phyloP scores from a whole-genome alignment of 371 early-diverging fungal genomes.

The Cokeromyces recurvatus region DNA sequence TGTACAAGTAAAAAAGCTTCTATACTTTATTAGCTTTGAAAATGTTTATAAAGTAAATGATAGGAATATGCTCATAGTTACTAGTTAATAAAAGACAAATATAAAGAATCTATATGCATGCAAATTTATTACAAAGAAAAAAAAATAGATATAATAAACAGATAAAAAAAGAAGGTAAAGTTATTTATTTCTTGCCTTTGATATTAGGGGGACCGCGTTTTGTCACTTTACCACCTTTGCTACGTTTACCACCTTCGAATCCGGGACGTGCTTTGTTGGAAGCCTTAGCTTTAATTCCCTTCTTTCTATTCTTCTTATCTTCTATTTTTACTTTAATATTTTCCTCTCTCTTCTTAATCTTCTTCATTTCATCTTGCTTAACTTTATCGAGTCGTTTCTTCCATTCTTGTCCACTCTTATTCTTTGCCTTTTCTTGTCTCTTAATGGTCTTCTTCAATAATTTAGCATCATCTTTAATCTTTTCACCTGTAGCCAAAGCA shows the following conservation, averaged over 20 bases:
- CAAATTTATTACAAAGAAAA: background rate
- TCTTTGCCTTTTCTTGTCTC: constrained; percentile 77
- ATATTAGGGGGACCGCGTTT: constrained; percentile 17
- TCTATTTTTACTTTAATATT: constrained; percentile 70
- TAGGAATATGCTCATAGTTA: no score
- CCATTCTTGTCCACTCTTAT: constrained; percentile 81
- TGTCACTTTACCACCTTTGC: constrained; percentile 33
- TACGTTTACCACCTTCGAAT: constrained; percentile 41
- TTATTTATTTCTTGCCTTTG: constrained; percentile 22
- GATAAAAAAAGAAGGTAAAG: background rate
- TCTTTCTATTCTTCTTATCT: constrained; percentile 65
- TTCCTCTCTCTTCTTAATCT: constrained; percentile 69
- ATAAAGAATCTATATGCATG: no score
- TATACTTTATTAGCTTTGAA: no score
- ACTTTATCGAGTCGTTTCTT: constrained; percentile 69
- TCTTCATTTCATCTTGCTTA: constrained; percentile 58
- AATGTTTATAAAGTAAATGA: no score
- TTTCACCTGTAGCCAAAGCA: constrained; percentile 81
- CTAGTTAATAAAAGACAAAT: no score
- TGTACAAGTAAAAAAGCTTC: no score
- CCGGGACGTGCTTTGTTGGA: constrained; percentile 43
- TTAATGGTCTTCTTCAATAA: constrained; percentile 89
- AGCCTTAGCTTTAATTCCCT: constrained; percentile 50
- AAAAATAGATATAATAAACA: background rate
- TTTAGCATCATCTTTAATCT: constrained; percentile 86